Base-by-base conservation (phyloP, 108 stramenopile species). In the Cyclotella choctawhatcheeana region DNA sequence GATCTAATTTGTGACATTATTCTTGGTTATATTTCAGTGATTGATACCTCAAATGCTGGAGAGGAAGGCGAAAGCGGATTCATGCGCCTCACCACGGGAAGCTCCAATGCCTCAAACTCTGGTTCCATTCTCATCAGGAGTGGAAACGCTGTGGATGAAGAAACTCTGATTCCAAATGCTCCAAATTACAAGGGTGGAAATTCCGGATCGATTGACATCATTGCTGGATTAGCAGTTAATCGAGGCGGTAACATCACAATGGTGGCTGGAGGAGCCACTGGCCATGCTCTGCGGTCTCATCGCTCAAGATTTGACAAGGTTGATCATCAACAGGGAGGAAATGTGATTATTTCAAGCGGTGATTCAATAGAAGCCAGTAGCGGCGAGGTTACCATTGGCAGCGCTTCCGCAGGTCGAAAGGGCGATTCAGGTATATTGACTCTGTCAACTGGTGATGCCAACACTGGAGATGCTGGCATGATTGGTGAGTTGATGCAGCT, bases 41-140 rank as follows among this genome's bases (percentile, higher is more conserved):
- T 77, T 58, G 61, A 69, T 30, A 77, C 76, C 32, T 33, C 76
- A 22, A 52, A 45, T 48, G 35, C 74, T 16, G 67, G 66, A 17
- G 34, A 40, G 24, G 31, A 24, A 18, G 74, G 74, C 6, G 40
- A 44, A 2, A 59, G 56, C 20, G 74, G 74, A 21, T 33, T 25
- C 25, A 31, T 74, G 0, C 21, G 20, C 1, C 25, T 74, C 14
- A 60, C 25, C n/a, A 74, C 74, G 25, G 74, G 74, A 21, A 34
- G 35, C 20, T 59, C 74, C 25, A 26, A 59, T 1, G 25, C 64
- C 18, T 52, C 64, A 20, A 30, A 56, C 25, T 67, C 72, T 27
- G 72, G 72, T 13, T 47, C 50, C 18, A 67, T 73, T 30, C 55
- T 14, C 20, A 67, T 73, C 13, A 51, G 18, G 26, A 73, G 65